A percentile compares a stretch with the other conserved stretches of the same genome.
Conservation (phyloP, 805 yeast genomes). For the Candida ortonii region DNA sequence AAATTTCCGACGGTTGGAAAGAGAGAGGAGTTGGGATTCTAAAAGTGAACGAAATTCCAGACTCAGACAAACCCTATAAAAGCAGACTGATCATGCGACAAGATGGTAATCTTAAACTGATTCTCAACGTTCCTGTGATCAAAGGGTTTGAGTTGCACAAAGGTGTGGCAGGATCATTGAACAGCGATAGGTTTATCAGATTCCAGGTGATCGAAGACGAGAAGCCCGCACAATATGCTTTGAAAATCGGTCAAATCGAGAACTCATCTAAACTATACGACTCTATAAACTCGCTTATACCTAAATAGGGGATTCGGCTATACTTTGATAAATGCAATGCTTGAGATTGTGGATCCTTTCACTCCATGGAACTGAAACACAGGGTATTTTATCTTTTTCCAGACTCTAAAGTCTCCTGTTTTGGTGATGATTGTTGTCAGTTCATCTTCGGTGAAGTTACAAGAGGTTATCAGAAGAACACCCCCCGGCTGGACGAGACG, state of each 20-base stretch:
- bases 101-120: slow-evolving; percentile 77
- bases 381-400: slow-evolving; percentile 74
- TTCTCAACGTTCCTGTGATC: slow-evolving; percentile 69
- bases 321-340: slow-evolving; percentile 66
- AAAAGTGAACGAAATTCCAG: slow-evolving; percentile 58
- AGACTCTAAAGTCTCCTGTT: slow-evolving; percentile 45
- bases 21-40: slow-evolving; percentile 89
- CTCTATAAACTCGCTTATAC: slow-evolving; percentile 39
- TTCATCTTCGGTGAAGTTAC: slow-evolving; percentile 88
- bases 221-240: slow-evolving; percentile 77
- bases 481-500: slow-evolving; percentile 54
- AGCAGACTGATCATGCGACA: slow-evolving; percentile 88
- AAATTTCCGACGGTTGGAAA: slow-evolving; percentile 82
- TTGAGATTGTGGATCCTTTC: slow-evolving; percentile 83
- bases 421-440: slow-evolving; percentile 51
- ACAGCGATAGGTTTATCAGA: slow-evolving; percentile 80
- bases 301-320: slow-evolving; percentile 12
- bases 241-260: slow-evolving; percentile 64
- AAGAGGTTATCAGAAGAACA: slow-evolving; percentile 78
- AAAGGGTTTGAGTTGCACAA: slow-evolving; percentile 59
- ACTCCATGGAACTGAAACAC: slow-evolving; percentile 85
- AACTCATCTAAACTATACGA: slow-evolving; percentile 58
- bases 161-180: slow-evolving; percentile 84
- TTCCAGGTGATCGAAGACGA: slow-evolving; percentile 63
- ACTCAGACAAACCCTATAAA: slow-evolving; percentile 34